phyloP scores from a whole-genome alignment of 345 rosid genomes.

The Hypericum androsaemum region DNA sequence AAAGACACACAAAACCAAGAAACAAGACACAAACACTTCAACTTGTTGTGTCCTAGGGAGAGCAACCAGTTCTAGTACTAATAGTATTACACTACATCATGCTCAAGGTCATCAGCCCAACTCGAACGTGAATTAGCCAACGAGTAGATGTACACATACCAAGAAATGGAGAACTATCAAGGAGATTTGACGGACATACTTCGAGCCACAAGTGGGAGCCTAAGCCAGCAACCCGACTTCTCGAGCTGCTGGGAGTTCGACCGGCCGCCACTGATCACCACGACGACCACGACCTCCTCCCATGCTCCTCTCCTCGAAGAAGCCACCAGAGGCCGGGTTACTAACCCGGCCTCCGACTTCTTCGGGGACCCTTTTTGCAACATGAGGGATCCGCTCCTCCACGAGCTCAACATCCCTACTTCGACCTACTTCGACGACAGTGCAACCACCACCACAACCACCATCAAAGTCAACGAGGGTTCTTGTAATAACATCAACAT shows the following conservation, averaged over 20 bases:
- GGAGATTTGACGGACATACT: conserved; percentile 75
- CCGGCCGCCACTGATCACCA: conserved; percentile 13
- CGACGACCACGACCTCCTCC: conserved; percentile 8
- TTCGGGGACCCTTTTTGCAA: conserved; percentile 83
- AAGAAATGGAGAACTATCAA: conserved; percentile 60
- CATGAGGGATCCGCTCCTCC: conserved; percentile 64
- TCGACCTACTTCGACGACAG: conserved; percentile 14
- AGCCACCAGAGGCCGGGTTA: not conserved
- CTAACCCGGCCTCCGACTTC: not conserved
- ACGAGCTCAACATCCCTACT: conserved; percentile 31
- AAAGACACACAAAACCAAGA: too few species aligned
- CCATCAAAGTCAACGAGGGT: conserved; percentile 15
- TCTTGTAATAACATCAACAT: conserved; percentile 21
- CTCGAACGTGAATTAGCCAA: too few species aligned
- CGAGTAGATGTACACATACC: conserved; percentile 20
- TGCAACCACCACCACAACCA: conserved; percentile 4
- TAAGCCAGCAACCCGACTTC: not conserved
- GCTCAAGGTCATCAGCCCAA: too few species aligned
- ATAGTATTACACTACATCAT: too few species aligned
- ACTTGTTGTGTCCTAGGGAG: too few species aligned
- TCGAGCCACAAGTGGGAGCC: conserved; percentile 10
- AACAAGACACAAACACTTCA: too few species aligned
- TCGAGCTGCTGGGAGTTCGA: conserved; percentile 21
- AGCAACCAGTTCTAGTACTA: too few species aligned
- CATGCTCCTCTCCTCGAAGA: conserved; percentile 3